Base-by-base conservation (phyloP, 495 filamentous ascomycete species). In the Lindgomyces ingoldianus region DNA sequence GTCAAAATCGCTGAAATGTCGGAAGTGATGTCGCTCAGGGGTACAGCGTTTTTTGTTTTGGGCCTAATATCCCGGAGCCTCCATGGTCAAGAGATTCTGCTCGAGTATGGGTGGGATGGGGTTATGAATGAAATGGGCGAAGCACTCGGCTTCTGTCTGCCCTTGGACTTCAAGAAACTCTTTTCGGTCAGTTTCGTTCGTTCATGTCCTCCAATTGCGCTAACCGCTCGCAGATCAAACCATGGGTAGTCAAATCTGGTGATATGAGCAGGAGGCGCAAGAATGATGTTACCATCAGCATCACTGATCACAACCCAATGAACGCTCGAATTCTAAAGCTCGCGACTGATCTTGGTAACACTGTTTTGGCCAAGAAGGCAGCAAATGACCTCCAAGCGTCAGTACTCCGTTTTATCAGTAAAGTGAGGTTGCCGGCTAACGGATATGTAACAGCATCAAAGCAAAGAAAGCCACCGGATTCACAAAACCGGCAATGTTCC, bases 41-140 rank as follows among this genome's bases (percentile, higher is more conserved):
- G 95, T 36, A 98, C 94, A 3, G 95, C 94, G 1, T 97, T 97
- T 73, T 98, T 95, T 70, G 95, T 96, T 10, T 78, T 98, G 1
- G 94, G 94, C 0, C 79, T 98, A 53, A 91, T 98, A 62, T 96
- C 93, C 6, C 83, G 94, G 51, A 97, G 92, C 59, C 84, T 91
- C 33, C 94, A 97, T 73, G 94, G 94, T 1, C 84, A 96, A 29
- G 90, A 92, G 75, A 96, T 96, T 47, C 78, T 98, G 21, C 84
- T 85, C 21, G 88, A 93, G 64, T 78, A 87, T 71, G 92, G 92
- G 19, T 98, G 95, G 94, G 91, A 96, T 72, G 89, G 91, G 41
- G 93, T 91, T 58, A 87, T 91, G 11, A 91, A 93, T 69, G 82
- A 85, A 19, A 84, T 89, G 65, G 95, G 94, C 45, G 85, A 88